Conservation (phyloP, 2,329 filamentous ascomycete genomes). For the Cryphonectria radicalis region DNA sequence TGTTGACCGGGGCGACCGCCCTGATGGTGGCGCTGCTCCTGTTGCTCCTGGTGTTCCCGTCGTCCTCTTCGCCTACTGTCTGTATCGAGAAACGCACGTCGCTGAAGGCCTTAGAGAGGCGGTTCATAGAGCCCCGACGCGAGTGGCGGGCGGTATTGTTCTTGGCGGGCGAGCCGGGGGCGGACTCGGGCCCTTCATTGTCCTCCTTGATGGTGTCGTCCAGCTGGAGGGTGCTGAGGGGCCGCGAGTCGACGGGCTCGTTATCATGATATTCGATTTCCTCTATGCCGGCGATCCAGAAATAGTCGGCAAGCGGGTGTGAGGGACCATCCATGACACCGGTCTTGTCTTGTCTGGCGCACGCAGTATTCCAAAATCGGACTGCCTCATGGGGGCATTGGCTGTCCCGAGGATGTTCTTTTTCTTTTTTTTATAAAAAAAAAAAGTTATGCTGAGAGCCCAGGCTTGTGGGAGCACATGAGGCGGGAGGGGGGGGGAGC, state of each 20-base stretch:
- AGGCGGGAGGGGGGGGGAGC: background rate
- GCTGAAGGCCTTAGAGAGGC: conserved; percentile 57
- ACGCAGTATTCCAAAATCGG: conserved; percentile 21
- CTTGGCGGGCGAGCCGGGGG: conserved; percentile 38
- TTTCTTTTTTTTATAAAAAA: no score
- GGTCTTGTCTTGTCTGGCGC: conserved; percentile 22
- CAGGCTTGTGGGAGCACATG: conserved; percentile 22
- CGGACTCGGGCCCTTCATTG: conserved; percentile 51
- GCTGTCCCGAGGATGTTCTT: conserved; percentile 11
- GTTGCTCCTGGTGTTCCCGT: conserved; percentile 64
- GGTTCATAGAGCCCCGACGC: conserved; percentile 63
- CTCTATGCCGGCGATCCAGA: conserved; percentile 76
- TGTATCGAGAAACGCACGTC: conserved; percentile 57
- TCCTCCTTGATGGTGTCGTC: conserved; percentile 67
- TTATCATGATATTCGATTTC: conserved; percentile 67
- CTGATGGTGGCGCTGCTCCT: conserved; percentile 69
- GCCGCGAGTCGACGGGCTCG: conserved; percentile 35
- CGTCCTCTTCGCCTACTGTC: conserved; percentile 59
- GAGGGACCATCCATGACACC: conserved; percentile 64
- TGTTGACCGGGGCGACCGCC: conserved; percentile 40
- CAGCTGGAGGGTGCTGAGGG: conserved; percentile 47
- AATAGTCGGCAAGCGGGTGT: conserved; percentile 72
- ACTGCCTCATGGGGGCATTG: conserved; percentile 29
- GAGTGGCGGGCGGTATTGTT: conserved; percentile 57
- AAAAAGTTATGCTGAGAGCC: conserved; percentile 10